Percentiles rank a stretch among this genome's conserved stretches.
These are phyloP conservation scores for Fusarium sp. DNA, from an alignment of 2,329 filamentous ascomycete species.

Conservation along the genomic window DNA sequence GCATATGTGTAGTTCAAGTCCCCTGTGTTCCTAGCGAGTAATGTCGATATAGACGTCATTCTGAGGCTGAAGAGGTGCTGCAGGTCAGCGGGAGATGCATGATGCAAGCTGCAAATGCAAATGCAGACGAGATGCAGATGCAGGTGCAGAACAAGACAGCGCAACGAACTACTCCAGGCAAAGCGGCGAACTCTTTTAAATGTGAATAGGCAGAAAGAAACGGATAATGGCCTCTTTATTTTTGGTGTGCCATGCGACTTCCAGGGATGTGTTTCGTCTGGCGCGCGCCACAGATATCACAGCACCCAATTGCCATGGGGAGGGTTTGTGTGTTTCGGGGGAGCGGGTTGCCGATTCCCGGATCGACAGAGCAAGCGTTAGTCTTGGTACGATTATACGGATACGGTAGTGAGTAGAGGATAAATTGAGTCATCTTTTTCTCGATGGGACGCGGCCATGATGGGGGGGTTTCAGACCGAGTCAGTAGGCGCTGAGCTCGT, in stretches of 20 bases:
- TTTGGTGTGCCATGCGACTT: conserved; percentile 11
- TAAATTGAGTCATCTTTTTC: conserved; percentile 3
- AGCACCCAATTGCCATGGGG: no score
- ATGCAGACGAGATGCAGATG: conserved; percentile 24
- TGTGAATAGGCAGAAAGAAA: conserved; percentile 9
- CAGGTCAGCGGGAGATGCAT: conserved; percentile 44
- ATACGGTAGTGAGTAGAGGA: not conserved
- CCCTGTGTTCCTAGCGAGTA: not conserved
- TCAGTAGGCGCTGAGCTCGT: conserved; percentile 21
- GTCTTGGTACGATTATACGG: not conserved
- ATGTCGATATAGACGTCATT: conserved; percentile 26
- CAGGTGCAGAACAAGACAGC: conserved; percentile 20
- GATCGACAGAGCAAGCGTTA: conserved; percentile 27
- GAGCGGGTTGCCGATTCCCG: conserved; percentile 31
- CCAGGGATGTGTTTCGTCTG: conserved; percentile 46
- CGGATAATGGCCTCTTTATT: conserved; percentile 9
- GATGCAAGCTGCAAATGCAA: conserved; percentile 36
- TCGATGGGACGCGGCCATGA: conserved; percentile 9
- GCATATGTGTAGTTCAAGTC: not conserved
- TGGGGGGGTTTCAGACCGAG: conserved; percentile 32
- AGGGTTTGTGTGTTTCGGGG: conserved; percentile 40
- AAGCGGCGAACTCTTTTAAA: conserved; percentile 29
- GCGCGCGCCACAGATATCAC: conserved; percentile 44
- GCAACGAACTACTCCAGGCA: conserved; percentile 38
- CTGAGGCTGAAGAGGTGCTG: conserved; percentile 46